phyloP scores from a whole-genome alignment of 2,329 filamentous ascomycete genomes.

The Colletotrichum sojae region DNA sequence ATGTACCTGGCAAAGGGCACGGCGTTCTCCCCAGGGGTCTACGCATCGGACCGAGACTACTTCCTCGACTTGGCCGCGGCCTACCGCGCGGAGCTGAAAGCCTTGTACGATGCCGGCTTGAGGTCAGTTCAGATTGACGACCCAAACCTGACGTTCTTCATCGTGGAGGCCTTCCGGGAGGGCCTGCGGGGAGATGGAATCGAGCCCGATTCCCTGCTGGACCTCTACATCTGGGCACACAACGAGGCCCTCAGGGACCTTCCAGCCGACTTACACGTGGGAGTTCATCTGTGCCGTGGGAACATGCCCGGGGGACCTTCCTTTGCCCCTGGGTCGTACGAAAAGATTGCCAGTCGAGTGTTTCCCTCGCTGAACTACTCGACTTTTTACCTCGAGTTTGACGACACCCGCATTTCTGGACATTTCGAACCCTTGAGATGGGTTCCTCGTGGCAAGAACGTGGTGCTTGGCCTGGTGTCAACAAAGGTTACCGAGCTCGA shows the following conservation, averaged over 20 bases:
- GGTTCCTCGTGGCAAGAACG: conserved; percentile 72
- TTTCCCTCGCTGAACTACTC: conserved; percentile 74
- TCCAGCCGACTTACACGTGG: conserved; percentile 79
- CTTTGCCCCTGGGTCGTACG: conserved; percentile 77
- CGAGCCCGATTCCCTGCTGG: conserved; percentile 78
- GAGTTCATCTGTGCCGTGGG: conserved; percentile 81
- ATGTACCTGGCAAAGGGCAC: conserved; percentile 45
- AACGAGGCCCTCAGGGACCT: conserved; percentile 77
- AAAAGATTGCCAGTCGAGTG: conserved; percentile 75
- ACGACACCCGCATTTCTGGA: conserved; percentile 73
- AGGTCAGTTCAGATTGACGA: conserved; percentile 77
- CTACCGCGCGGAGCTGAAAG: conserved; percentile 73
- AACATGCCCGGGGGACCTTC: conserved; percentile 77
- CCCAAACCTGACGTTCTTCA: conserved; percentile 81
- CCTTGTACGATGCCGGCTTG: conserved; percentile 73
- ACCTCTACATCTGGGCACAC: conserved; percentile 83
- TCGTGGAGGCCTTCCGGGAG: conserved; percentile 77
- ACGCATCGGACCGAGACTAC: conserved; percentile 62
- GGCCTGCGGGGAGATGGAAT: conserved; percentile 78
- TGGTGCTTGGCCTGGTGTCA: conserved; percentile 75
- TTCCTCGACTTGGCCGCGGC: conserved; percentile 76
- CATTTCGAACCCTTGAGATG: conserved; percentile 75
- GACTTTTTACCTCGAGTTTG: conserved; percentile 80
- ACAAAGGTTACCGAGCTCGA: conserved; percentile 75
- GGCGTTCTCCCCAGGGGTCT: conserved; percentile 43